These are phyloP conservation scores for Sequoia sempervirens DNA, from an alignment of 75 land plant genomes.

Conservation along the genomic window DNA sequence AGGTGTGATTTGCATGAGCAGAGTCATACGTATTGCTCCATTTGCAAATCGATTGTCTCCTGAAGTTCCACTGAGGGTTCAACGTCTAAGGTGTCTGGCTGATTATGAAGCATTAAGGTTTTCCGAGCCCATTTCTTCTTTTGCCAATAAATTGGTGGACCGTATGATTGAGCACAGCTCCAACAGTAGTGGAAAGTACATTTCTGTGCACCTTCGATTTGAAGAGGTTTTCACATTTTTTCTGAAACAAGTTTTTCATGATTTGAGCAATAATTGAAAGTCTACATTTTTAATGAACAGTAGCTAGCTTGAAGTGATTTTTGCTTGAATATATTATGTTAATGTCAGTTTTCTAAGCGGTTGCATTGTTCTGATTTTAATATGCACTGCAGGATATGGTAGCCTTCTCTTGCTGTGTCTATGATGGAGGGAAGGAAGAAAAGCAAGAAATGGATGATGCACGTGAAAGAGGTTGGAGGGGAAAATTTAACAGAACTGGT, in stretches of 20 bases:
- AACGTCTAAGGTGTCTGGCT: conserved; percentile 63
- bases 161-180: conserved; percentile 63
- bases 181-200: conserved; percentile 60
- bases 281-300: neutral
- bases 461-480: conserved; percentile 69
- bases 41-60: conserved; percentile 84
- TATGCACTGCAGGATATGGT: conserved; percentile 67
- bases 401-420: conserved; percentile 82
- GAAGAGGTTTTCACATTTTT: conserved; percentile 56
- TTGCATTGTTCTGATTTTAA: conserved; percentile 2
- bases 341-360: neutral
- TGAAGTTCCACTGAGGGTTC: conserved; percentile 53
- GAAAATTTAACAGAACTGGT: conserved; percentile 57
- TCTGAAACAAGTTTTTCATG: neutral
- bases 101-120: conserved; percentile 76
- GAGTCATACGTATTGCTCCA: conserved; percentile 72
- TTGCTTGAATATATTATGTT: neutral
- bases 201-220: conserved; percentile 81
- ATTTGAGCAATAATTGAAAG: neutral
- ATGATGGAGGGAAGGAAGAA: conserved; percentile 73
- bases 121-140: conserved; percentile 47
- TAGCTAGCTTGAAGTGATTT: neutral
- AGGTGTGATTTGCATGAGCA: conserved; percentile 15
- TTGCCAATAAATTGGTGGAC: conserved; percentile 47
- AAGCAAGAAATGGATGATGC: conserved; percentile 53